A percentile compares a stretch with the other conserved stretches of the same genome.
Evolutionary conservation across 495 filamentous ascomycete genomes (phyloP).

Genomic region (Hypoxylon lienhwacheense): DNA sequence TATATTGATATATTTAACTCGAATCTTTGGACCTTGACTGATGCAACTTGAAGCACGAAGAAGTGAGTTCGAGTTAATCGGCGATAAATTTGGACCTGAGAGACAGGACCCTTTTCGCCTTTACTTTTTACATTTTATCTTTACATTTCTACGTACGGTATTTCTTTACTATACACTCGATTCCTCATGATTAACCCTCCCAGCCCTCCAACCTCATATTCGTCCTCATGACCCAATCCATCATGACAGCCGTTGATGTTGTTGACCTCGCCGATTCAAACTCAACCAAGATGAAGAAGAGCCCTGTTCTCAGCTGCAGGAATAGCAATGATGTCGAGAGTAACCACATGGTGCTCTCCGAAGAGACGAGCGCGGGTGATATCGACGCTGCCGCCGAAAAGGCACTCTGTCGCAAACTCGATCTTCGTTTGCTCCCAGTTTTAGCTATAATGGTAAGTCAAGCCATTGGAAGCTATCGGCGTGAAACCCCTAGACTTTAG

Average conservation of each 20-base stretch:
- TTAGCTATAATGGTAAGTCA: slow-evolving; percentile 63
- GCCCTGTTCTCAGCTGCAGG: slow-evolving; percentile 1
- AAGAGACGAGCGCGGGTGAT: slow-evolving; percentile 14
- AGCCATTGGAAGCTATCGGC: background rate
- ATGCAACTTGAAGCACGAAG: too few species aligned
- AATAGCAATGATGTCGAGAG: slow-evolving; percentile 31
- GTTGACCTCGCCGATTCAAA: slow-evolving; percentile 9
- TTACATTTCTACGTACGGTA: too few species aligned
- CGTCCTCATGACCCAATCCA: background rate
- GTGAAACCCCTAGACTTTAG: slow-evolving; percentile 3
- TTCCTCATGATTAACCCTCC: too few species aligned
- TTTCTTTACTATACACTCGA: too few species aligned
- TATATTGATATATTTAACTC: too few species aligned
- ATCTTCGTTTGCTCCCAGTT: slow-evolving; percentile 63
- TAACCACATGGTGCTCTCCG: slow-evolving; percentile 16
- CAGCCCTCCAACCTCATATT: too few species aligned
- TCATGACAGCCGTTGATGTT: slow-evolving; percentile 9
- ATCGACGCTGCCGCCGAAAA: slow-evolving; percentile 56
- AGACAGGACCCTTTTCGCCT: too few species aligned
- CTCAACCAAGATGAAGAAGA: slow-evolving; percentile 10
- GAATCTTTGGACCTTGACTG: too few species aligned
- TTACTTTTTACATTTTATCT: too few species aligned
- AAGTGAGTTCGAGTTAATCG: too few species aligned
- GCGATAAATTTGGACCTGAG: too few species aligned
- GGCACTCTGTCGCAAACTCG: slow-evolving; percentile 65